These are phyloP conservation scores for Aspergillus candidus DNA, from an alignment of 2,329 filamentous ascomycete genomes.

Conservation along the genomic window DNA sequence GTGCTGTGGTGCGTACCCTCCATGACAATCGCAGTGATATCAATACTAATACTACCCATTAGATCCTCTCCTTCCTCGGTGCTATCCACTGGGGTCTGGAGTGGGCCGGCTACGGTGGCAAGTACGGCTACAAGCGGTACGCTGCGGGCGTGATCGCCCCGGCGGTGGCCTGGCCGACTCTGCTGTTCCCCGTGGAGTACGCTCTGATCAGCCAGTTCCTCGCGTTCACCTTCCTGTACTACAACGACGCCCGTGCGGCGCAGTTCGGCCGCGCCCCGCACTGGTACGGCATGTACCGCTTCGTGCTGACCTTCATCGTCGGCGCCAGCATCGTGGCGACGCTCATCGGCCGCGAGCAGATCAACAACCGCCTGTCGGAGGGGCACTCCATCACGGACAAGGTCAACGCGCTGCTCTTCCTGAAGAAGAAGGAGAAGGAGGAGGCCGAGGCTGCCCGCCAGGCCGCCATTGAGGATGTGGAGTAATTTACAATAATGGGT, in stretches of 20 bases:
- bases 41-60: conserved; percentile 5
- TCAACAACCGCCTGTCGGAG: conserved; percentile 41
- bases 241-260: conserved; percentile 69
- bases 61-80: conserved; percentile 90
- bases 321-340: conserved; percentile 74
- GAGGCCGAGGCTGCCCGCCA: conserved; percentile 35
- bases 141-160: conserved; percentile 75
- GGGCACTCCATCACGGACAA: conserved; percentile 43
- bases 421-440: conserved; percentile 43
- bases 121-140: conserved; percentile 72
- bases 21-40: background rate
- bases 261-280: conserved; percentile 69
- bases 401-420: conserved; percentile 48
- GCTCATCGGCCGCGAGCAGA: conserved; percentile 74
- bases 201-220: conserved; percentile 81
- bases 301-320: conserved; percentile 85
- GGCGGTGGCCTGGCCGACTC: conserved; percentile 80
- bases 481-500: conserved; percentile 21
- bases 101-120: conserved; percentile 62
- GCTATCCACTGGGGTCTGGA: conserved; percentile 93
- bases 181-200: conserved; percentile 76
- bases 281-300: conserved; percentile 88
- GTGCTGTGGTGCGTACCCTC: conserved; percentile 61
- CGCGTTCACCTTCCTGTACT: conserved; percentile 80
- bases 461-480: conserved; percentile 26